These are phyloP conservation scores for Cercophora newfieldiana DNA, from an alignment of 495 filamentous ascomycete genomes.

Conservation along the genomic window DNA sequence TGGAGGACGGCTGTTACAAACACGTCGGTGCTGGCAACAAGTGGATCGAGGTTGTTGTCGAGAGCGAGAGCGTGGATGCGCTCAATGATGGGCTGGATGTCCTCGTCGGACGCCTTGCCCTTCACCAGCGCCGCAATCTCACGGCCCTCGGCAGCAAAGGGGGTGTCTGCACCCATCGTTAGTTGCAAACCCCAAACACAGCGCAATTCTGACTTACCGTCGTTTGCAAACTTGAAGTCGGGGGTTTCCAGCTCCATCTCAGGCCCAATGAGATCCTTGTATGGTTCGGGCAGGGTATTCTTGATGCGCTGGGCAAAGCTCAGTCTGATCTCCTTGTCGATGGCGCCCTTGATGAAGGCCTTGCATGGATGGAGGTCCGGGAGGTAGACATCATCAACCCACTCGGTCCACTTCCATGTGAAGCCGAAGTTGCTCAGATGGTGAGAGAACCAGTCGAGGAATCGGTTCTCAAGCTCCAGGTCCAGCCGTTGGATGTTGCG, in stretches of 20 bases:
- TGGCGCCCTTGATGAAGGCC: slow-evolving; percentile 82
- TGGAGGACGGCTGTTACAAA: slow-evolving; percentile 91
- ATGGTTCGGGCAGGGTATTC: slow-evolving; percentile 84
- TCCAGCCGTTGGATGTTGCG: slow-evolving; percentile 78
- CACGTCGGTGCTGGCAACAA: slow-evolving; percentile 83
- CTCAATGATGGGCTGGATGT: slow-evolving; percentile 74
- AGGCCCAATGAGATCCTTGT: slow-evolving; percentile 76
- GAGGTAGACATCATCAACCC: slow-evolving; percentile 83
- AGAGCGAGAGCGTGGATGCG: slow-evolving; percentile 74
- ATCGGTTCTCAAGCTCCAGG: slow-evolving; percentile 80
- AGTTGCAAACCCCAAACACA: slow-evolving; percentile 3
- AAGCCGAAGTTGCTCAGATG: slow-evolving; percentile 99
- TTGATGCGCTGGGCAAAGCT: slow-evolving; percentile 96
- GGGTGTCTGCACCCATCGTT: slow-evolving; percentile 57
- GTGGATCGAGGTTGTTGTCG: slow-evolving; percentile 67
- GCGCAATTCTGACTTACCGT: slow-evolving; percentile 56
- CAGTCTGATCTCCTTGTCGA: slow-evolving; percentile 96
- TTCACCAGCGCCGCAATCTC: slow-evolving; percentile 76
- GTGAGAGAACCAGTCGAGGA: slow-evolving; percentile 97
- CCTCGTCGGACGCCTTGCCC: slow-evolving; percentile 78
- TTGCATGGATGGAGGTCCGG: slow-evolving; percentile 80
- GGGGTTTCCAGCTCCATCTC: slow-evolving; percentile 92
- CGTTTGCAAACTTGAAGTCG: slow-evolving; percentile 84
- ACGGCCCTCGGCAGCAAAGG: slow-evolving; percentile 76
- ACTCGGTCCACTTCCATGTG: slow-evolving; percentile 99